Evolutionary conservation across 352 stramenopile species (phyloP).

Genomic region (Globisporangium paddicum): DNA sequence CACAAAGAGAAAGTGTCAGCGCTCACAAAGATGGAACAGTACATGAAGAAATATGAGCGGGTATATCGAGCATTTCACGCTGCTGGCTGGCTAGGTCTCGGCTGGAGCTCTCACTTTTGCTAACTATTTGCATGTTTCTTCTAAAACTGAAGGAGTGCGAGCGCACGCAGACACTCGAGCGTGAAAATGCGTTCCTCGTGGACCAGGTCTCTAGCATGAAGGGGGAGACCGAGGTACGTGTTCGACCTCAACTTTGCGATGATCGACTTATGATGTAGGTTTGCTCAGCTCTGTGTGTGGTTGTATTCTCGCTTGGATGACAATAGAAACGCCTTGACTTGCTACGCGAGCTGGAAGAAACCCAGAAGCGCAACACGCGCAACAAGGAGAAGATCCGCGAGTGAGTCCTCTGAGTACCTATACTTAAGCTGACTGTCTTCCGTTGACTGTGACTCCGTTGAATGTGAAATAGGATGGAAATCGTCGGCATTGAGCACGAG

Average conservation of each 20-base stretch:
- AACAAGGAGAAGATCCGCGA: conserved; percentile 73
- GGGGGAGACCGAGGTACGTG: conserved; percentile 50
- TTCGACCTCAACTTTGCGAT: neutral
- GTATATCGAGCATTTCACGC: neutral
- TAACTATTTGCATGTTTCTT: neutral
- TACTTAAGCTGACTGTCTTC: neutral
- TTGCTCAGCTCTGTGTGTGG: neutral
- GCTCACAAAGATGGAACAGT: conserved; percentile 67
- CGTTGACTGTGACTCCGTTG: neutral
- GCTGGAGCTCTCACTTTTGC: neutral
- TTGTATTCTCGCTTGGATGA: neutral
- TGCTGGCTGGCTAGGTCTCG: neutral
- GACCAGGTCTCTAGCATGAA: conserved; percentile 72
- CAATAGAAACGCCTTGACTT: conserved; percentile 60
- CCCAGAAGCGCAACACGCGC: conserved; percentile 58
- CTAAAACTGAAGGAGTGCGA: conserved; percentile 39
- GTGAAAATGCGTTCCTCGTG: conserved; percentile 62
- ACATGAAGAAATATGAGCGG: conserved; percentile 79
- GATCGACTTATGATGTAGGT: neutral
- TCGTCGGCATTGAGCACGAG: conserved; percentile 66
- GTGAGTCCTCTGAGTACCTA: conserved; percentile 11
- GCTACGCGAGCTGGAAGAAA: conserved; percentile 61
- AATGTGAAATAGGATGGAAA: conserved; percentile 42
- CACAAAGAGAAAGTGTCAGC: conserved; percentile 69
- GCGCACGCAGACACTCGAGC: conserved; percentile 46